These are phyloP conservation scores for Pichia cabralensis DNA, from an alignment of 805 yeast genomes.

Conservation along the genomic window DNA sequence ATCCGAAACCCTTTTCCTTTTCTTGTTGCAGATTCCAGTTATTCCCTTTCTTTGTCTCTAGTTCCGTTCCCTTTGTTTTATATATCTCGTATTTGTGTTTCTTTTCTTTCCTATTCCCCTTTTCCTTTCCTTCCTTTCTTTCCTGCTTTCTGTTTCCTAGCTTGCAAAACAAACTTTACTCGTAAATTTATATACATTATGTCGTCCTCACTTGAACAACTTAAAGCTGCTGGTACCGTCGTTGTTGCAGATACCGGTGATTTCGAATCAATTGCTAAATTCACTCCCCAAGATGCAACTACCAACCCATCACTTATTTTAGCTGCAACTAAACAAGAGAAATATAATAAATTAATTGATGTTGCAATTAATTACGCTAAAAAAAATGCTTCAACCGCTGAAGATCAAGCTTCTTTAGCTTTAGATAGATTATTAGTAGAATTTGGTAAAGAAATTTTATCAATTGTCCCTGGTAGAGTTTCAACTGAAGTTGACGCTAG, in stretches of 20 bases:
- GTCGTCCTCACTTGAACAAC: conserved; percentile 83
- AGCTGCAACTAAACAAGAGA: conserved; percentile 88
- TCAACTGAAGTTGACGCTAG: conserved; percentile 99
- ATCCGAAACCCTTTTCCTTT: no score
- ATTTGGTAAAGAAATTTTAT: conserved; percentile 88
- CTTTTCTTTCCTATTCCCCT: no score
- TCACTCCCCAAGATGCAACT: conserved; percentile 98
- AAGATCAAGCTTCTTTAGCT: conserved; percentile 71
- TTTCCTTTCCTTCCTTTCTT: background rate
- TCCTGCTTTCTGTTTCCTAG: background rate
- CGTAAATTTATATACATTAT: no score
- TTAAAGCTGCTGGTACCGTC: conserved; percentile 90
- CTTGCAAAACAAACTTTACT: background rate
- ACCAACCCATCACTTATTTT: conserved; percentile 96
- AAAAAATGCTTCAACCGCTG: conserved; percentile 43
- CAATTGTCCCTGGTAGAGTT: conserved; percentile 97
- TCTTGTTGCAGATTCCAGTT: no score
- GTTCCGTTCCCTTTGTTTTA: no score
- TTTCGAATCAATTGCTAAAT: conserved; percentile 94
- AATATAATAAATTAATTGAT: conserved; percentile 84
- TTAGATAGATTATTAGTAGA: conserved; percentile 90
- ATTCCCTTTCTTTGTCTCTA: no score
- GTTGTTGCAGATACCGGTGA: conserved; percentile 99
- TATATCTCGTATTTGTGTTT: background rate
- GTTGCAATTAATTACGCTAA: conserved; percentile 83